These are phyloP conservation scores for Vigna reflexopilosa DNA, from an alignment of 306 rosid species.

Conservation along the genomic window DNA sequence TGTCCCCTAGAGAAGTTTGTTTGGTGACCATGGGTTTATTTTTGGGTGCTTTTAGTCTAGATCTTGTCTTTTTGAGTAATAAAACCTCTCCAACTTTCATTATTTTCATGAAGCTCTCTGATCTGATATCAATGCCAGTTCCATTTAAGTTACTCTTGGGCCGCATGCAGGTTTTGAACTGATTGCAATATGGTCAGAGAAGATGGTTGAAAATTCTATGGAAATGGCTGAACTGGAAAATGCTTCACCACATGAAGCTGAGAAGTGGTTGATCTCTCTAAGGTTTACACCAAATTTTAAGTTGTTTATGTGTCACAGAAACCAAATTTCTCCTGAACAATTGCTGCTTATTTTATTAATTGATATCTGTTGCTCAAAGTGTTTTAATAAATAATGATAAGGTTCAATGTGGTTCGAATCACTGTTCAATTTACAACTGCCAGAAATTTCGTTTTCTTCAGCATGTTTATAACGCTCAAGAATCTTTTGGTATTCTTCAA, in stretches of 20 bases:
- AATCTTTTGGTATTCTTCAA: constrained; percentile 36
- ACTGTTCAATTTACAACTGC: constrained; percentile 23
- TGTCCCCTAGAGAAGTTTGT: constrained; percentile 11
- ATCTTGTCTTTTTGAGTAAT: constrained; percentile 26
- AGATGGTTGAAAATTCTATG: constrained; percentile 80
- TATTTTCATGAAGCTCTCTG: constrained; percentile 36
- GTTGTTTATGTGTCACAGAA: constrained; percentile 41
- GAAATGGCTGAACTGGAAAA: constrained; percentile 99
- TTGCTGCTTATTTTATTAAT: constrained; percentile 41
- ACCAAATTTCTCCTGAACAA: constrained; percentile 28
- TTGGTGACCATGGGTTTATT: not conserved
- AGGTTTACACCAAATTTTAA: constrained; percentile 58
- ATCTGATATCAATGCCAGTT: constrained; percentile 41
- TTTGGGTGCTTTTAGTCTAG: constrained; percentile 13
- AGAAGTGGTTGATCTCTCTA: constrained; percentile 83
- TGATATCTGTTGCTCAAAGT: constrained; percentile 18
- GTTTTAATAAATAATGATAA: constrained; percentile 21
- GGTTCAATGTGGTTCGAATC: constrained; percentile 35
- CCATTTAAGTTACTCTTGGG: constrained; percentile 49
- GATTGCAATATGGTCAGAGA: constrained; percentile 82
- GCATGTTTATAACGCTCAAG: constrained; percentile 6
- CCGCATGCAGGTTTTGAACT: constrained; percentile 84
- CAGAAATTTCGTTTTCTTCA: constrained; percentile 39
- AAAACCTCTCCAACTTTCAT: constrained; percentile 43
- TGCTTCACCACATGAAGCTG: constrained; percentile 87